Evolutionary conservation across 768 basidiomycete genomes (phyloP), one percentile per base, ranked within the genome.

Genomic region (Lactifluus pinguis): DNA sequence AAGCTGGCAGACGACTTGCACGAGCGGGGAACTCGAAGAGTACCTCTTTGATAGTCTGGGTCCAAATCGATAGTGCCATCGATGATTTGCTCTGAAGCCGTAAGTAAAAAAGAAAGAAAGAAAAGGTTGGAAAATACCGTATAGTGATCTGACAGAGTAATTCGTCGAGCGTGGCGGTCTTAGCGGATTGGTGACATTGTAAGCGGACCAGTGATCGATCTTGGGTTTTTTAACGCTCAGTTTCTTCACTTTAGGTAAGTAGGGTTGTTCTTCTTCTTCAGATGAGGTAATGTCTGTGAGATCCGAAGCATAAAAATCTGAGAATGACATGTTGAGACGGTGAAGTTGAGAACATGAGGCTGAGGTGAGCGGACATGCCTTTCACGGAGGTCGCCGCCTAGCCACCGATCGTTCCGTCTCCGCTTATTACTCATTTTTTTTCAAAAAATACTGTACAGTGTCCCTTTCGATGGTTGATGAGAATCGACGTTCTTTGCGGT

Each of bases 11-110:
- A 60, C 21, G 36, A 58, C 8, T 45, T 29, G 45, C 34, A n/a
- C 17, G 38, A 38, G 13, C 9, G 13, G 38, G 13, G 10, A 21
- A 19, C 52, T n/a, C 25, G 2, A 25, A 55, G 70, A 15, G 4
- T 55, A 84, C 85, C 88, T 68, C 88, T 80, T 68, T 91, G 89
- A 68, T 91, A 91, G 42, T 89, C 89, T 0, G 88, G 85, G 47
- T 89, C 82, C 8, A 89, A 72, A 66, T 87, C 76, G 53, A 92
- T 86, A 56, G 87, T 85, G 2, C 74, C 74, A n/a, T 72, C 75
- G 53, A 78, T 71, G 38, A 89, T 80, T 70, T 89, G 85, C 55
- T 87, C 87, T 88, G 65, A 15, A 3, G 39, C 44, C 4, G n/a
- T n/a, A 14, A 44, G 19, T 15, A 25, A 9, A 15, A 21, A 9